phyloP scores from a whole-genome alignment of 1,139 yeast species.

The Pneumocystis sp. region DNA sequence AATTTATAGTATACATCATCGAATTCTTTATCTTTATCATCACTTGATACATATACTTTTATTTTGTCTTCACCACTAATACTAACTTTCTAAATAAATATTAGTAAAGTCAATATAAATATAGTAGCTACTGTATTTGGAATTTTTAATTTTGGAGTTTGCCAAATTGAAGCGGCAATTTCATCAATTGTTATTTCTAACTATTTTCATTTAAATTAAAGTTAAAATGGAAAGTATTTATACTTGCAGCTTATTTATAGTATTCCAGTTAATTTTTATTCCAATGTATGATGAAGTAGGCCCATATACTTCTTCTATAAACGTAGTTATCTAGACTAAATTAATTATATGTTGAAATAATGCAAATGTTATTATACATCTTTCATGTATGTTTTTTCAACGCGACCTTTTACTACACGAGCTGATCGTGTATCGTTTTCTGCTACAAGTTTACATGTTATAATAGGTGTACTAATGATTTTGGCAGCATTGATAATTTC shows the following conservation, averaged over 20 bases:
- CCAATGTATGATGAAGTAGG: constrained; percentile 66
- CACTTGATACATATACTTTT: constrained; percentile 52
- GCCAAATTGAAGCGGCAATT: constrained; percentile 65
- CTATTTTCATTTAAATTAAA: neutral
- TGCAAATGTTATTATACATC: constrained; percentile 29
- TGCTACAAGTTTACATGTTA: constrained; percentile 84
- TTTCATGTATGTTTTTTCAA: constrained; percentile 76
- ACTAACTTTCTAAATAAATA: constrained; percentile 26
- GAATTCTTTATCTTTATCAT: constrained; percentile 34
- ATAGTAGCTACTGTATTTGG: constrained; percentile 23
- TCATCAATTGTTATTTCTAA: constrained; percentile 75
- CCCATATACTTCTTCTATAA: constrained; percentile 84
- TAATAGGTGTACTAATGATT: constrained; percentile 88
- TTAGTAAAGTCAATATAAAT: neutral
- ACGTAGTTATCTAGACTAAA: constrained; percentile 41
- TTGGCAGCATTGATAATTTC: constrained; percentile 97
- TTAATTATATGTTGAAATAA: neutral
- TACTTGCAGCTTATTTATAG: constrained; percentile 69
- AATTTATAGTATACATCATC: constrained; percentile 69
- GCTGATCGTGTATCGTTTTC: constrained; percentile 87
- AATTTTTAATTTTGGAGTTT: constrained; percentile 83
- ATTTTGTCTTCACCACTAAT: constrained; percentile 53
- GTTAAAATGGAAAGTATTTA: neutral
- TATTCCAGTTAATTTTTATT: constrained; percentile 64
- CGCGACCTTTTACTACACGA: constrained; percentile 92